Conservation (phyloP, 2,329 filamentous ascomycete genomes). For the Cercospora sp. region DNA sequence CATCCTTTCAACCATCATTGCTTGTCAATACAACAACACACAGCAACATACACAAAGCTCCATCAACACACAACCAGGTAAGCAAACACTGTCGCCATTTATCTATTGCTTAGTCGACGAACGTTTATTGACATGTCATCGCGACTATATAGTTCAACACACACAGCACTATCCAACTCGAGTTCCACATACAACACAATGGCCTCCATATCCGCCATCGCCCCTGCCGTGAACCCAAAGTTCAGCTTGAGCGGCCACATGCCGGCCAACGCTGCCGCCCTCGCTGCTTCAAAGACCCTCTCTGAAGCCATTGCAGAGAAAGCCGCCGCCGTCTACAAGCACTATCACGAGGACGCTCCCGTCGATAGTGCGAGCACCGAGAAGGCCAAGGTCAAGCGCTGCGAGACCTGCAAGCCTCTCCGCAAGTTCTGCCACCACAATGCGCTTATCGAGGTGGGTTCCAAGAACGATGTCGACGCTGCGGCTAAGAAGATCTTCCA, state of each 20-base stretch:
- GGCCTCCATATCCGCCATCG: background rate
- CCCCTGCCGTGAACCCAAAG: background rate
- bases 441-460: background rate
- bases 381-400: background rate
- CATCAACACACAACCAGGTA: background rate
- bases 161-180: background rate
- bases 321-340: background rate
- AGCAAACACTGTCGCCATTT: background rate
- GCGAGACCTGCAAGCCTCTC: background rate
- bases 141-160: background rate
- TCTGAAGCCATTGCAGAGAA: conserved; percentile 1
- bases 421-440: background rate
- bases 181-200: background rate
- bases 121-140: background rate
- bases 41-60: background rate
- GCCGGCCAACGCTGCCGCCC: background rate
- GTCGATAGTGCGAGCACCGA: background rate
- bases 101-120: background rate
- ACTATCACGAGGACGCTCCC: background rate
- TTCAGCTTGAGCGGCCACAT: conserved; percentile 1
- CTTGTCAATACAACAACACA: background rate
- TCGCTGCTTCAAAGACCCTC: background rate
- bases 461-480: background rate
- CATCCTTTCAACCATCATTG: background rate
- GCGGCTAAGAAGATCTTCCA: background rate